phyloP scores from a whole-genome alignment of 208 protist genomes.

The Acanthamoeba castellanii region DNA sequence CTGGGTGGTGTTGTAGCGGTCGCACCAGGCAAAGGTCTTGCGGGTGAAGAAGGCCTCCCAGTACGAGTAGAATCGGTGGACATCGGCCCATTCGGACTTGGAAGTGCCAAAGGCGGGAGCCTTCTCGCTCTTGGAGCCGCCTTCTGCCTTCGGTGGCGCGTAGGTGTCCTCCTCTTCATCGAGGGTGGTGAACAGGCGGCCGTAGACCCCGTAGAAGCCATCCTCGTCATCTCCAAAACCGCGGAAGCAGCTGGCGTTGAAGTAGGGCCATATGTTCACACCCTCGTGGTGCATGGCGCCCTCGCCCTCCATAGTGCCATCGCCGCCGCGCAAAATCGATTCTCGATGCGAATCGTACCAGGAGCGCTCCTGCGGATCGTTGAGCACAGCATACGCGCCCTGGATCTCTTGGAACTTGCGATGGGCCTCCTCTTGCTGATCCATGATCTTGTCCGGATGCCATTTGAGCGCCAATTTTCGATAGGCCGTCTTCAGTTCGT shows the following conservation, averaged over 20 bases:
- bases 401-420: constrained; percentile 85
- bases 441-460: constrained; percentile 87
- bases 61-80: constrained; percentile 80
- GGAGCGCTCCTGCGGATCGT: constrained; percentile 84
- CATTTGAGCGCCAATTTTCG: constrained; percentile 88
- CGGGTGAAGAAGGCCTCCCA: constrained; percentile 83
- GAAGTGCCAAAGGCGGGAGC: constrained; percentile 79
- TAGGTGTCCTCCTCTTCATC: constrained; percentile 79
- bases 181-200: constrained; percentile 79
- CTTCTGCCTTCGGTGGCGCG: not conserved
- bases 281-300: constrained; percentile 40
- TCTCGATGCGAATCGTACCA: constrained; percentile 89
- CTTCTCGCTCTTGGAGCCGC: not conserved
- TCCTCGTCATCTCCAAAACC: constrained; percentile 75
- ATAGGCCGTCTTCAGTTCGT: constrained; percentile 91
- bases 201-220: constrained; percentile 86
- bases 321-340: constrained; percentile 82
- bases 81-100: constrained; percentile 23
- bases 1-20: constrained; percentile 76
- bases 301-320: constrained; percentile 56
- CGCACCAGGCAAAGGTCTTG: constrained; percentile 78
- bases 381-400: constrained; percentile 84
- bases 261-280: constrained; percentile 86
- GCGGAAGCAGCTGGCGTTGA: constrained; percentile 76
- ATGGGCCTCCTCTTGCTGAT: constrained; percentile 77